Base-by-base conservation (phyloP, 2,329 filamentous ascomycete species). In the Xylariales sp. region DNA sequence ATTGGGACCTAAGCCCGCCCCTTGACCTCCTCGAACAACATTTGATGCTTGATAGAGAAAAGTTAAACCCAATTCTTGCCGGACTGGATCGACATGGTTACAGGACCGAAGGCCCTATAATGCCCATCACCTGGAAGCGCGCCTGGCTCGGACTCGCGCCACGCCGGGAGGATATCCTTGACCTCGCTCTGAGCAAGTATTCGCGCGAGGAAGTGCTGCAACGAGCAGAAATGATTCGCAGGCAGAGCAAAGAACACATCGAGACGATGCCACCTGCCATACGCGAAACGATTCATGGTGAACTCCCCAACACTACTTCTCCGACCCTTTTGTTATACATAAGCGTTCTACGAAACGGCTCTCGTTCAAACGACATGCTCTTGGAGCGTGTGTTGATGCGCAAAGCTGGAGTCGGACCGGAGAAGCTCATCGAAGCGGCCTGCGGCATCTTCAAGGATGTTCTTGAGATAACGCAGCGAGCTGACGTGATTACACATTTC, bases 351-450 rank as follows among this genome's bases (percentile, higher is more conserved):
- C 35, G 38, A 18, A 29, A 42, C 33, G 35, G 28, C 20, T 34
- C 34, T 4, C 30, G 27, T 6, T 24, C 29, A 6, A 41, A 60
- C 38, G 48, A 59, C 29, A 41, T 60, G n/a, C 50, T 60, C 5
- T 51, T 60, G 8, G 55, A 60, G 42, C 51, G 56, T 11, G 52
- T 61, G 3, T 40, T 60, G 20, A 57, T 62, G 17, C 56, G 57
- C 37, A 56, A 54, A 43, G 52, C 56, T 11, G 59, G 56, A 3
- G 56, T 53, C 3, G 56, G 46, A 15, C 51, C 55, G 17, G 56
- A 59, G 27, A 52, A 46, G 41, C 52, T 62, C 13, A 52, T 60
- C 25, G 44, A 48, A 12, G 48, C 44, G 7, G 57, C 59, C 14
- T 50, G 51, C 16, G 40, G 42, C 14, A 56, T 58, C 30, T 50